Conservation (phyloP, 352 stramenopile genomes). For the Sclerospora graminicola region DNA sequence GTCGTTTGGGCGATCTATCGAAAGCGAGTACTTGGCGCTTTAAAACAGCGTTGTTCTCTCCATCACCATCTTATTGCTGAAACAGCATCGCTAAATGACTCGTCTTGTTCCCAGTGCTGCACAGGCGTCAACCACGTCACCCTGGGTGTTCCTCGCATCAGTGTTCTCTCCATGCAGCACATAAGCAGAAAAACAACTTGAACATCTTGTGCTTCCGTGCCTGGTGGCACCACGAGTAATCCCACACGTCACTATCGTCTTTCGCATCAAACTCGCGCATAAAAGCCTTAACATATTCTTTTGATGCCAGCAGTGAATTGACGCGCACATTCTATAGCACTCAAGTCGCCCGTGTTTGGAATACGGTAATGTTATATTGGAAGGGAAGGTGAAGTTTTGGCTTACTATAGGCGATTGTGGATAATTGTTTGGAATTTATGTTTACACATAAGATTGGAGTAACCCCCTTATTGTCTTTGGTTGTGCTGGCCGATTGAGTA, state of each 20-base stretch:
- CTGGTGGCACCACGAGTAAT: conserved; percentile 85
- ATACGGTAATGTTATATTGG: no score
- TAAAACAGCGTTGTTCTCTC: conserved; percentile 12
- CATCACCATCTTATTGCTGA: conserved; percentile 42
- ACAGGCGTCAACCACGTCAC: conserved; percentile 93
- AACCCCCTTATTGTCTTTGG: no score
- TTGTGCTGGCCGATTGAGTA: no score
- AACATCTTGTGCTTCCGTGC: conserved; percentile 80
- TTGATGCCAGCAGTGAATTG: conserved; percentile 80
- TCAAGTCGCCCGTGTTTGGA: no score
- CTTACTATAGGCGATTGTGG: no score
- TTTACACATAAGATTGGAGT: no score
- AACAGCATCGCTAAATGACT: conserved; percentile 93
- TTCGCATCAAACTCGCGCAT: conserved; percentile 38
- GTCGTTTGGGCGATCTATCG: conserved; percentile 83
- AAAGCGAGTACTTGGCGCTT: conserved; percentile 90
- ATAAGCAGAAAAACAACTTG: conserved; percentile 93
- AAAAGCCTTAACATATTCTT: conserved; percentile 38
- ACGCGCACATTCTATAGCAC: no score
- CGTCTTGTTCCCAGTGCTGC: conserved; percentile 98
- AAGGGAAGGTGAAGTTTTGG: no score
- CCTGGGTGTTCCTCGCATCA: conserved; percentile 32
- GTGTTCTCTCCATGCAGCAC: conserved; percentile 80
- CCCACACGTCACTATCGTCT: conserved; percentile 78
- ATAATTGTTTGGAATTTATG: no score